phyloP scores from a whole-genome alignment of 2,329 filamentous ascomycete species.

The Lasiodiplodia hormozganensis region DNA sequence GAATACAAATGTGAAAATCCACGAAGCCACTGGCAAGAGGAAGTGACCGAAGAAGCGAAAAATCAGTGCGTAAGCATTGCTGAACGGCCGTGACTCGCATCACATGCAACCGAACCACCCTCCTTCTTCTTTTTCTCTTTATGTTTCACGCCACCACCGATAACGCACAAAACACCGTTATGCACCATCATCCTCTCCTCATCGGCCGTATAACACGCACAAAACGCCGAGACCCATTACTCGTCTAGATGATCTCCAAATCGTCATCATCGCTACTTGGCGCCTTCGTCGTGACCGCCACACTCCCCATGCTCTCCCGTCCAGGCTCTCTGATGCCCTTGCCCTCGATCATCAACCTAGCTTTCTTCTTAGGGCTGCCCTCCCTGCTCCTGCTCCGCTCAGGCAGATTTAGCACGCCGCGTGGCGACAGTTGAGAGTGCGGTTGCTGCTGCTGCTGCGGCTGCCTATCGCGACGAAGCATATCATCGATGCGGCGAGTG shows the following conservation, averaged over 20 bases:
- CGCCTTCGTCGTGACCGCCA: slow-evolving; percentile 36
- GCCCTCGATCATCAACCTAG: slow-evolving; percentile 54
- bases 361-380: slow-evolving; percentile 55
- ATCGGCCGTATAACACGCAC: no score
- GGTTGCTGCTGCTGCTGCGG: background rate
- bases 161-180: background rate
- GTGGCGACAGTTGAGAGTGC: background rate
- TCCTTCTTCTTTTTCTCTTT: background rate
- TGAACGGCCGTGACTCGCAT: background rate
- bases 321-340: slow-evolving; percentile 59
- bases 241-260: slow-evolving; percentile 53
- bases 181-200: background rate
- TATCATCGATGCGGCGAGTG: slow-evolving; percentile 22
- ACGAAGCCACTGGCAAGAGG: background rate
- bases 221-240: background rate
- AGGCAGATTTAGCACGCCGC: background rate
- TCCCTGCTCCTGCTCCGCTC: slow-evolving; percentile 35
- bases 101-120: background rate
- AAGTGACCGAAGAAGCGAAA: background rate
- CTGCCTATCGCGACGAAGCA: background rate
- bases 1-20: background rate
- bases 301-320: slow-evolving; percentile 51
- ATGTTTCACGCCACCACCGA: background rate
- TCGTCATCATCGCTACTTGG: slow-evolving; percentile 52
- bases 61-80: background rate